Evolutionary conservation across 768 basidiomycete genomes (phyloP).

Genomic region (Trametes coccinea): DNA sequence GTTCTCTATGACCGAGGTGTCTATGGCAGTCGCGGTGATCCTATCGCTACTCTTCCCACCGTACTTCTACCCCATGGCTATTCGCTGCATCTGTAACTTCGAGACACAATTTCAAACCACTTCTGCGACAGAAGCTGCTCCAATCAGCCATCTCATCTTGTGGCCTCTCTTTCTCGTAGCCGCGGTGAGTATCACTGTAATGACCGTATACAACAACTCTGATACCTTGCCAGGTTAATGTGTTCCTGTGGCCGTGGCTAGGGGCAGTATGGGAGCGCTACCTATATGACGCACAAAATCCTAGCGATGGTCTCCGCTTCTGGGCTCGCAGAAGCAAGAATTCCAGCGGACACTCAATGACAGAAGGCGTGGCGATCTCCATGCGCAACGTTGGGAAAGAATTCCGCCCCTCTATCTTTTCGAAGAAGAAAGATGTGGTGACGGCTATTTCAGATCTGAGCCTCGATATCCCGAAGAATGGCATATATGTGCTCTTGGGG

Average conservation of each 20-base stretch:
- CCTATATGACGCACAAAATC: constrained; percentile 59
- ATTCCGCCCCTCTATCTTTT: constrained; percentile 50
- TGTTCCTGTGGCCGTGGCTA: constrained; percentile 74
- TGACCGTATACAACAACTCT: not conserved
- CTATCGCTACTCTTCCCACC: constrained; percentile 76
- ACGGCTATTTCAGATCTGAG: constrained; percentile 67
- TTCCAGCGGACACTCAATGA: constrained; percentile 22
- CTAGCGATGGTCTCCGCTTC: constrained; percentile 28
- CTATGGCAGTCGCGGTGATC: constrained; percentile 51
- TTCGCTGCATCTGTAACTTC: constrained; percentile 64
- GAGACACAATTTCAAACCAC: constrained; percentile 57
- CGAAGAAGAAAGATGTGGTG: constrained; percentile 46
- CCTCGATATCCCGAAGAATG: constrained; percentile 65
- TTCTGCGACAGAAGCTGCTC: constrained; percentile 55
- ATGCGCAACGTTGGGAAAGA: constrained; percentile 59
- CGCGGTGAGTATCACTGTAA: constrained; percentile 44
- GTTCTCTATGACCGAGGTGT: constrained; percentile 43
- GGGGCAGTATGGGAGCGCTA: constrained; percentile 57
- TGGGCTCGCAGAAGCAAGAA: constrained; percentile 20
- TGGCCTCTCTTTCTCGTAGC: constrained; percentile 62
- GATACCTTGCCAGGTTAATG: constrained; percentile 48
- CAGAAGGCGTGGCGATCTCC: constrained; percentile 54
- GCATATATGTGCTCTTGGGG: constrained; percentile 75
- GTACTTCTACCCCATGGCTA: constrained; percentile 69
- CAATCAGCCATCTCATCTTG: constrained; percentile 53